Evolutionary conservation across 495 filamentous ascomycete species (phyloP).

Genomic region (Bryoglossum gracile): DNA sequence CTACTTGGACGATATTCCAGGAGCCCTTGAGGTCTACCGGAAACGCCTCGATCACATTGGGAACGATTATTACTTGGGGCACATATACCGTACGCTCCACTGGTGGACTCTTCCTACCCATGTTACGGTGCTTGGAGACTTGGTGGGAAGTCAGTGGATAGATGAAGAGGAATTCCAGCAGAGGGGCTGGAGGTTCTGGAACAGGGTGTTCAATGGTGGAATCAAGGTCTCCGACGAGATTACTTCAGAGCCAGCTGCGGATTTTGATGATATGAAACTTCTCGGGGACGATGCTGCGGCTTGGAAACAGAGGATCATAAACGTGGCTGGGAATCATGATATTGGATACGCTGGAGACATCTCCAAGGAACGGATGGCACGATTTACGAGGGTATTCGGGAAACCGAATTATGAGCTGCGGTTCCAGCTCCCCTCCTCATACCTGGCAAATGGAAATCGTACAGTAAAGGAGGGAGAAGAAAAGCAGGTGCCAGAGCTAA

Average conservation of each 20-base stretch:
- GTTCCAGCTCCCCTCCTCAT: constrained; percentile 61
- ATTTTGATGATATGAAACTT: constrained; percentile 44
- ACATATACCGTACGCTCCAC: constrained; percentile 78
- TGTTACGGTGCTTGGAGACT: constrained; percentile 80
- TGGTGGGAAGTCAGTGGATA: constrained; percentile 97
- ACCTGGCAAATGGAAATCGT: no score
- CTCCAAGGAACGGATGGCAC: constrained; percentile 55
- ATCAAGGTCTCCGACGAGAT: constrained; percentile 59
- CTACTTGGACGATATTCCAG: constrained; percentile 55
- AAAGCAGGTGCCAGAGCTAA: constrained; percentile 49
- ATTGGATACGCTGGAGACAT: constrained; percentile 93
- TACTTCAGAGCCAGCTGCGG: constrained; percentile 35
- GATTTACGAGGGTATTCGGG: constrained; percentile 80
- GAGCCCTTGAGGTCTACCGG: constrained; percentile 50
- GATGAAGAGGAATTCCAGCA: constrained; percentile 70
- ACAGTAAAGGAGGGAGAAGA: constrained; percentile 26
- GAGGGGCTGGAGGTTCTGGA: constrained; percentile 72
- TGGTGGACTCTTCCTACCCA: constrained; percentile 83
- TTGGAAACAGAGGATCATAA: constrained; percentile 75
- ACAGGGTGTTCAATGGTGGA: constrained; percentile 64
- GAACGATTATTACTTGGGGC: constrained; percentile 91
- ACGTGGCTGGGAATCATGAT: constrained; percentile 91
- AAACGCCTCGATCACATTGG: constrained; percentile 85
- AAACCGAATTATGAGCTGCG: constrained; percentile 78
- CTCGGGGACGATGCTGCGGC: constrained; percentile 41